phyloP scores from a whole-genome alignment of 441 rosid genomes.

The Kokia cookei region DNA sequence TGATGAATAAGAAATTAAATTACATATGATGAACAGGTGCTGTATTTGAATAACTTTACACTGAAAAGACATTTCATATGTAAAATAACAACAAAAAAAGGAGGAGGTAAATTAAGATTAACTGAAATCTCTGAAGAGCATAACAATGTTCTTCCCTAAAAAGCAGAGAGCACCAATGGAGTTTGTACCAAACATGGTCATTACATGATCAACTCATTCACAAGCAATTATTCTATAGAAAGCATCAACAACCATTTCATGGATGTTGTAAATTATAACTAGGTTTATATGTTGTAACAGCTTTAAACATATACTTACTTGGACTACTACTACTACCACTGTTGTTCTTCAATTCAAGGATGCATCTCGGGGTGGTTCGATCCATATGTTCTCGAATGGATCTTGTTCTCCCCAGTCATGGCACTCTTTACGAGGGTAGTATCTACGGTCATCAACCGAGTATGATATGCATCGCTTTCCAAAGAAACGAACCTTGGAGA shows the following conservation, averaged over 20 bases:
- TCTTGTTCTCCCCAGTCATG: constrained; percentile 66
- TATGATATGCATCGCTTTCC: constrained; percentile 64
- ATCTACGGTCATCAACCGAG: constrained; percentile 48
- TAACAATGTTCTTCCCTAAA: not conserved
- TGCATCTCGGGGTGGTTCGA: constrained; percentile 49
- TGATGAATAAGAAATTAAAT: not conserved
- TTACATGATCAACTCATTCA: not conserved
- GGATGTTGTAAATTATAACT: not conserved
- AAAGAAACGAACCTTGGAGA: constrained; percentile 58
- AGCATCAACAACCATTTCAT: constrained; percentile 2
- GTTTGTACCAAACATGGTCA: not conserved
- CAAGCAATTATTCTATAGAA: constrained; percentile 1
- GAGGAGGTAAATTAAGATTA: not conserved
- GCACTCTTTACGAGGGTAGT: constrained; percentile 63
- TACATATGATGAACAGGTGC: not conserved
- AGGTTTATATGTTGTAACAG: not conserved
- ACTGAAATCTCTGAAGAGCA: not conserved
- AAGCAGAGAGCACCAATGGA: not conserved
- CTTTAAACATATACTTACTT: not conserved
- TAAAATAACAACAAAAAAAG: not conserved
- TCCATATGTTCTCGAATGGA: constrained; percentile 66
- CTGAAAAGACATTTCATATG: not conserved
- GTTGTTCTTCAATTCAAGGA: constrained; percentile 21
- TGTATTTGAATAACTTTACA: not conserved
- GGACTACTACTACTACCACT: not conserved